Evolutionary conservation across 441 rosid genomes (phyloP), one percentile per base, ranked within the genome.

Genomic region (Syzygium syzygioides): DNA sequence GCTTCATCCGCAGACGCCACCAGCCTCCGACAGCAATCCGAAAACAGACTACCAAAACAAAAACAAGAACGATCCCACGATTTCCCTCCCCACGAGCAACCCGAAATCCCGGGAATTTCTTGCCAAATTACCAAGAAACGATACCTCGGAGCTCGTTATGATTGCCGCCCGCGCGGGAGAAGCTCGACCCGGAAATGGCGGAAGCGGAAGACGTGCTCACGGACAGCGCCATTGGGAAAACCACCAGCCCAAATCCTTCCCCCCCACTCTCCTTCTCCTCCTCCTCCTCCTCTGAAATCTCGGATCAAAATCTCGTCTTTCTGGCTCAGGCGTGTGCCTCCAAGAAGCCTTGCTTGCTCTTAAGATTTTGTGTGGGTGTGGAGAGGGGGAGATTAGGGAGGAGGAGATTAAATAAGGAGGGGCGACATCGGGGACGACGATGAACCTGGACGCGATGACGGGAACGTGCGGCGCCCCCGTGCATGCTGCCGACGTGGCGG

Each of bases 361-460:
- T 9, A 2, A 13, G 50, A 55, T n/a, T 50, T 28, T 87, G 50
- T 32, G n/a, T 85, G 87, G 23, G 11, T 85, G 87, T 19, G 15
- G 50, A 66, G 53, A 28, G 34, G 32, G 18, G 14, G 41, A 7
- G 56, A 19, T 48, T 37, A 60, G 7, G 9, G 12, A 41, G 41
- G 8, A 0, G 52, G 52, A 26, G 52, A 60, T 91, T 94, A 91
- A 93, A 94, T 93, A 86, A 32, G 48, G 64, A 50, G 25, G 25
- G 20, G 90, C 86, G 86, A 25, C 54, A 9, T 4, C 12, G 88
- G 95, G 89, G 93, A 91, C 96, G 92, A 87, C 50, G 66, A 54
- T 93, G 99, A 95, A 96, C 93, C 95, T 94, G 93, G 99, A 95
- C 96, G 86, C 55, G 20, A 87, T 91, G 90, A 26, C 37, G 25